Evolutionary conservation across 2,329 filamentous ascomycete species (phyloP).

Genomic region (Xylaria sp.): DNA sequence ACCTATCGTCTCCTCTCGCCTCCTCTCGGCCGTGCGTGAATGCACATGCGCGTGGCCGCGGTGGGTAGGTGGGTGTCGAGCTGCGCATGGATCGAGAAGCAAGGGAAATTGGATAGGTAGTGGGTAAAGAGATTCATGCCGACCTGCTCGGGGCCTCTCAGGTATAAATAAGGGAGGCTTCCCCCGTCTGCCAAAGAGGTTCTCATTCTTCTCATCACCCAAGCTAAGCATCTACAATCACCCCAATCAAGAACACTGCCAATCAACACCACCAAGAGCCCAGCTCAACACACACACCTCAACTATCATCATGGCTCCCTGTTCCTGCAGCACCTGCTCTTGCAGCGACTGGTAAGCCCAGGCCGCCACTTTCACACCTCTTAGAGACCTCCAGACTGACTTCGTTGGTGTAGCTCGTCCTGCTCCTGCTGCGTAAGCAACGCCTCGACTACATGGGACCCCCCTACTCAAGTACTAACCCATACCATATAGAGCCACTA

Average conservation of each 20-base stretch:
- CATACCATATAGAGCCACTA: conserved; percentile 9
- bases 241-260: not conserved
- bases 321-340: conserved; percentile 8
- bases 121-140: not conserved
- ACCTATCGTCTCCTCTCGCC: not conserved
- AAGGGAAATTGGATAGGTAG: not conserved
- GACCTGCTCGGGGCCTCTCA: not conserved
- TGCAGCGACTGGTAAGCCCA: conserved; percentile 10
- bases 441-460: not conserved
- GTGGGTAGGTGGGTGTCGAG: not conserved
- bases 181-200: conserved; percentile 14
- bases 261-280: conserved; percentile 9
- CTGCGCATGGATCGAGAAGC: not conserved
- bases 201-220: conserved; percentile 14
- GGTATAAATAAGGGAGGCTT: conserved; percentile 7
- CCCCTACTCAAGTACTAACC: not conserved
- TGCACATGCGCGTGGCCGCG: not conserved
- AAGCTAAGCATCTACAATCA: not conserved
- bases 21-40: not conserved
- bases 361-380: not conserved
- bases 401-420: conserved; percentile 2
- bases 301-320: conserved; percentile 14
- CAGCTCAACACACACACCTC: conserved; percentile 6
- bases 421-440: conserved; percentile 18
- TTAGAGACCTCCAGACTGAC: not conserved